These are phyloP conservation scores for Pythium angustatum DNA, from an alignment of 352 stramenopile species.

Conservation along the genomic window DNA sequence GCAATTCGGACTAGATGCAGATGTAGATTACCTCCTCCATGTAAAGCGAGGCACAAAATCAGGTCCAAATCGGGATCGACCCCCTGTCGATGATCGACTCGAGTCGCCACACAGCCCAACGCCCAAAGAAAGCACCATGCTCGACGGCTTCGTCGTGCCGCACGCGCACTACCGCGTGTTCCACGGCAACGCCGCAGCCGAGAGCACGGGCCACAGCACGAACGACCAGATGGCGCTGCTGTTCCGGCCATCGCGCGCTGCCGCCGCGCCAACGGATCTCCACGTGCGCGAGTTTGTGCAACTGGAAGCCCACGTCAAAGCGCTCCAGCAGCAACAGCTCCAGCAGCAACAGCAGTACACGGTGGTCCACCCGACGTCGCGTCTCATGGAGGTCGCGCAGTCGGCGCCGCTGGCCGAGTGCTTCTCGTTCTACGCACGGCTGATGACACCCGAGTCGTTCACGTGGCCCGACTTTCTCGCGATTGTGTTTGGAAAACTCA, in stretches of 20 bases:
- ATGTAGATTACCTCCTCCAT: not conserved
- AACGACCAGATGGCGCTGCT: conserved; percentile 36
- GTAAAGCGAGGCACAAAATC: not conserved
- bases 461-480: conserved; percentile 65
- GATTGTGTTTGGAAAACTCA: conserved; percentile 51
- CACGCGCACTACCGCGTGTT: conserved; percentile 64
- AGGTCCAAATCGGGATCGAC: too few species aligned
- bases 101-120: not conserved
- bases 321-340: conserved; percentile 43
- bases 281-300: conserved; percentile 58
- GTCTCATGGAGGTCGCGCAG: conserved; percentile 21
- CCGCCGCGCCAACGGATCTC: conserved; percentile 39
- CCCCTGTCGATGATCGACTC: too few species aligned
- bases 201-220: conserved; percentile 31
- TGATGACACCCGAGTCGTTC: conserved; percentile 60
- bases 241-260: conserved; percentile 18
- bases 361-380: conserved; percentile 2
- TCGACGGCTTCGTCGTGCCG: conserved; percentile 45
- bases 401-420: conserved; percentile 41
- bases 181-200: conserved; percentile 40
- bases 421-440: conserved; percentile 50
- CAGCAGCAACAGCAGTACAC: conserved; percentile 34
- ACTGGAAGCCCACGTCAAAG: conserved; percentile 62
- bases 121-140: conserved; percentile 28
- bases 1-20: not conserved